Evolutionary conservation across 2,329 filamentous ascomycete genomes (phyloP), one percentile per base, ranked within the genome.

Genomic region (Nannizziopsis arthrosporioides): DNA sequence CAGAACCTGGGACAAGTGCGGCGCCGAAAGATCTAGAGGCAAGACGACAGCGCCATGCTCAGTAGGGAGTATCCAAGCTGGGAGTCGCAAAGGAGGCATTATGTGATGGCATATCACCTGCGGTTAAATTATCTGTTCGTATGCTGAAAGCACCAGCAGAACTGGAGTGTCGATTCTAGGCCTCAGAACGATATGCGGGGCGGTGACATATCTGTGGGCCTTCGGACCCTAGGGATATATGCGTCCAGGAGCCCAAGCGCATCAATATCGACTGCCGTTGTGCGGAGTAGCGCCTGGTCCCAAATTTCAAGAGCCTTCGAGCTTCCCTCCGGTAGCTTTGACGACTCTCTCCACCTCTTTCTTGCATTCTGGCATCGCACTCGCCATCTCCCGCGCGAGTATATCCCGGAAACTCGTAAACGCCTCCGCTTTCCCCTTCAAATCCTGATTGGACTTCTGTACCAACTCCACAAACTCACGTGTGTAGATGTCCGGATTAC

Each of bases 401-500:
- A 78, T 71, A 60, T 81, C 74, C 50, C 75, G 69, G 52, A 82
- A 77, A 39, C 68, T 63, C 9, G 69, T 71, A 61, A 79, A 81
- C 1, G 77, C 78, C 56, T 79, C 72, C 48, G 68, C 70, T 56
- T 77, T 77, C 30, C 78, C 79, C 55, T 77, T 79, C 44, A 81
- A 63, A 61, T 77, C 73, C 57, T 80, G 77, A 54, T 82, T 82
- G 42, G 74, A 73, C 52, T 73, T 70, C 65, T 81, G 78, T 7
- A 79, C 76, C 22, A 76, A 67, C 62, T 82, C 78, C 39, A 82
- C 76, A 53, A 81, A 80, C 55, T 82, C 77, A 40, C 78, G 72
- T 7, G 77, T 81, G 62, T 80, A 82, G 55, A 82, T 81, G 56
- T 82, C 78, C 6, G 78, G 79, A 57, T 82, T 82, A 17, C 78